Percentiles rank a stretch among this genome's conserved stretches.
Evolutionary conservation across 2,329 filamentous ascomycete species (phyloP).

Genomic region (Calonectria fujianensis): DNA sequence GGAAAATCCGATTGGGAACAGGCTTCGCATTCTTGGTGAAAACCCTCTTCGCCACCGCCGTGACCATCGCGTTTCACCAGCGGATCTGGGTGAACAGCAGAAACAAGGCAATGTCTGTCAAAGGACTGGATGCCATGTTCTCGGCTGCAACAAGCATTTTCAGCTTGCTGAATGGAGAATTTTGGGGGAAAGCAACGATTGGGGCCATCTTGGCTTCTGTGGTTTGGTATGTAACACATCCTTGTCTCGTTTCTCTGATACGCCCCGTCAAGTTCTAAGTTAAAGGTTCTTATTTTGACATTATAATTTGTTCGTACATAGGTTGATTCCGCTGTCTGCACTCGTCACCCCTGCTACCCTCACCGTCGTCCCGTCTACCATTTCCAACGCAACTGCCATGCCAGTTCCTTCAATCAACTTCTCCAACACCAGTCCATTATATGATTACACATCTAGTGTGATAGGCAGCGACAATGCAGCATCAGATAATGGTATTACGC

Average conservation of each 20-base stretch:
- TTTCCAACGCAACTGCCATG: not conserved
- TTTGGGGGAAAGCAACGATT: not conserved
- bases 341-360: slow-evolving; percentile 6
- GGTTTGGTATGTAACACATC: not conserved
- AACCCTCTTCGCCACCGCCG: not conserved
- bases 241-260: not conserved
- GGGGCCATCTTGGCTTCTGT: not conserved
- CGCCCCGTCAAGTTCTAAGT: too few relatives aligned
- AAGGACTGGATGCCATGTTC: slow-evolving; percentile 12
- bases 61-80: not conserved
- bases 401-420: slow-evolving; percentile 7
- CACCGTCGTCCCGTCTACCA: not conserved
- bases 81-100: not conserved
- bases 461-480: not conserved
- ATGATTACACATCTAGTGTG: not conserved
- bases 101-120: slow-evolving; percentile 1
- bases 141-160: not conserved
- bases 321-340: slow-evolving; percentile 13
- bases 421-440: not conserved
- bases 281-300: not conserved
- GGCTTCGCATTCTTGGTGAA: not conserved
- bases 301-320: not conserved
- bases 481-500: slow-evolving; percentile 11
- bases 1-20: slow-evolving; percentile 7
- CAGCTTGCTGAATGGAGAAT: not conserved